These are phyloP conservation scores for Aspergillus japonicus DNA, from an alignment of 2,329 filamentous ascomycete species.

Conservation along the genomic window DNA sequence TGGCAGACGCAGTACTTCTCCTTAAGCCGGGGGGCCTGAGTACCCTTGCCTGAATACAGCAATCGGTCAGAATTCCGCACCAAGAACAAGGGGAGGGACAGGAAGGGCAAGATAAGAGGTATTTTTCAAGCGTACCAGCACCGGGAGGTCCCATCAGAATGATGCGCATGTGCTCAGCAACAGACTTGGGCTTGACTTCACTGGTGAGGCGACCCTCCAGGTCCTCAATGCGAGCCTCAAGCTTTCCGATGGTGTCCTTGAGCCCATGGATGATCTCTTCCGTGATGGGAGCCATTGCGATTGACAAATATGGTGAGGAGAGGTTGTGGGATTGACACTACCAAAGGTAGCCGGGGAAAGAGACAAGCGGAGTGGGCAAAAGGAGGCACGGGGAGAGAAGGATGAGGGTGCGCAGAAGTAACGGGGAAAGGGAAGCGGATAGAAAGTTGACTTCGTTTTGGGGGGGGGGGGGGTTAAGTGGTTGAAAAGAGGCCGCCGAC, in stretches of 20 bases:
- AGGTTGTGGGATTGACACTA: constrained; percentile 7
- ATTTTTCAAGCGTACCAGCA: constrained; percentile 64
- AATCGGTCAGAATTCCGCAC: constrained; percentile 20
- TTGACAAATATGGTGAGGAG: constrained; percentile 25
- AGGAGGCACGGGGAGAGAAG: constrained; percentile 17
- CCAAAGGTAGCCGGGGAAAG: constrained; percentile 18
- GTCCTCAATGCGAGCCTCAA: constrained; percentile 82
- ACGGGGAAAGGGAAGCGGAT: constrained; percentile 30
- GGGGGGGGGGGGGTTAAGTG: constrained; percentile 6
- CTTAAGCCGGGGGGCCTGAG: constrained; percentile 96
- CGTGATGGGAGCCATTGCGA: constrained; percentile 80
- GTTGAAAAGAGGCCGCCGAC: constrained; percentile 19
- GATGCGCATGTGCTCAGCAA: constrained; percentile 76
- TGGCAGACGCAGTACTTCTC: constrained; percentile 97
- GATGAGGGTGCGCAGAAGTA: constrained; percentile 15
- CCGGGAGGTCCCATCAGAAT: constrained; percentile 96
- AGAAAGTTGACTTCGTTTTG: constrained; percentile 19
- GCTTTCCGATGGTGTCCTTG: constrained; percentile 76
- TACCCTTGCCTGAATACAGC: constrained; percentile 79
- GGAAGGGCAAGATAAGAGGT: neutral
- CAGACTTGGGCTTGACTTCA: constrained; percentile 50
- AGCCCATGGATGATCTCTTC: constrained; percentile 77
- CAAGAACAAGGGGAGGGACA: neutral
- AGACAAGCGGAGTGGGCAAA: constrained; percentile 16
- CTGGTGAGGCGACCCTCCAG: constrained; percentile 70